Evolutionary conservation across 306 rosid genomes (phyloP).

Genomic region (Cicer yamashitae): DNA sequence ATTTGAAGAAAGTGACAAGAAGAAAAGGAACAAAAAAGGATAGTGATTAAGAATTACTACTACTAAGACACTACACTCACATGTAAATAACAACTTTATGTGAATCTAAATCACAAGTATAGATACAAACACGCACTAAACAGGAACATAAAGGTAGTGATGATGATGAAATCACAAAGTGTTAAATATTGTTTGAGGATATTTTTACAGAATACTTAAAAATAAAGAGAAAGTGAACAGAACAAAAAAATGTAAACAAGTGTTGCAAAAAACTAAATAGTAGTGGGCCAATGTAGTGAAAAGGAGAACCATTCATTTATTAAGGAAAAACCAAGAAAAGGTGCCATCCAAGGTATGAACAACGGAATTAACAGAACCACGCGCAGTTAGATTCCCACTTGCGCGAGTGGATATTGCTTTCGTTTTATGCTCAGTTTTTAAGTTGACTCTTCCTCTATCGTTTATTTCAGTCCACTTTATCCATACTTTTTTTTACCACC

Average conservation of each 20-base stretch:
- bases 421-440: not conserved
- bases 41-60: conserved; percentile 26
- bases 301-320: conserved; percentile 18
- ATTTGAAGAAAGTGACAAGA: conserved; percentile 46
- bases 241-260: not conserved
- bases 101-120: conserved; percentile 48
- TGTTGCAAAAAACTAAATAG: conserved; percentile 42
- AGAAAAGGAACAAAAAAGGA: conserved; percentile 43
- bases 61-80: conserved; percentile 47
- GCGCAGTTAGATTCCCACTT: conserved; percentile 45
- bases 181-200: not conserved
- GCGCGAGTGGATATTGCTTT: conserved; percentile 42
- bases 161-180: conserved; percentile 39
- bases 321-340: not conserved
- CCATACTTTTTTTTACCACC: not conserved
- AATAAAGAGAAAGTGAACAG: not conserved
- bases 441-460: conserved; percentile 36
- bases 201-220: not conserved
- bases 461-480: conserved; percentile 26
- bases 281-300: conserved; percentile 23
- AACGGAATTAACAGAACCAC: conserved; percentile 60
- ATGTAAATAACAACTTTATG: conserved; percentile 44
- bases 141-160: conserved; percentile 33
- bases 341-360: conserved; percentile 33
- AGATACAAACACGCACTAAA: not conserved